Evolutionary conservation across 1,284 basidiomycete genomes (phyloP).

Genomic region (Flammula alnicola): DNA sequence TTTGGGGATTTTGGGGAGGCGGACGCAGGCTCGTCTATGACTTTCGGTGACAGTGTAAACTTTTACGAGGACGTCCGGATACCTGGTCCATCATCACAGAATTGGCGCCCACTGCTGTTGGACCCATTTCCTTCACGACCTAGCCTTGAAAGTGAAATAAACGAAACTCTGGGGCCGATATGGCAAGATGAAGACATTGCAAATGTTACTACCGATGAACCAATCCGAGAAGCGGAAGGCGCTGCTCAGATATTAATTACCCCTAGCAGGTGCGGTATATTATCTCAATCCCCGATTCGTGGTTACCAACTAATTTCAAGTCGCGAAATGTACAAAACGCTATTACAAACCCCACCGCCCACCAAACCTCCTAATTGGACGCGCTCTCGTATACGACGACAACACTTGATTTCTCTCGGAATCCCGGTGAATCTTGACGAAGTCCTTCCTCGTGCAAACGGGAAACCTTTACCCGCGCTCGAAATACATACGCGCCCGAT

Average conservation of each 20-base stretch:
- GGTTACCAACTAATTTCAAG: conserved; percentile 44
- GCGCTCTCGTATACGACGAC: conserved; percentile 83
- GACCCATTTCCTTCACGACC: conserved; percentile 64
- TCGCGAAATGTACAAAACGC: conserved; percentile 74
- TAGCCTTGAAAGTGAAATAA: conserved; percentile 64
- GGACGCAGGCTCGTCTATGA: conserved; percentile 39
- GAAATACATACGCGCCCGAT: conserved; percentile 83
- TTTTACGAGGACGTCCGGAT: conserved; percentile 47
- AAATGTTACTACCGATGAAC: conserved; percentile 67
- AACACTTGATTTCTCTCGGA: conserved; percentile 88
- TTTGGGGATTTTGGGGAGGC: conserved; percentile 87
- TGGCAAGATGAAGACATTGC: conserved; percentile 58
- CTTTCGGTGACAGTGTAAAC: conserved; percentile 45
- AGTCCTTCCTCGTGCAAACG: conserved; percentile 75
- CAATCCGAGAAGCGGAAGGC: conserved; percentile 80
- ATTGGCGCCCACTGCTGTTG: conserved; percentile 68
- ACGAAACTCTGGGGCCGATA: conserved; percentile 68
- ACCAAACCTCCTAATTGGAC: conserved; percentile 90
- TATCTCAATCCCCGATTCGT: conserved; percentile 15
- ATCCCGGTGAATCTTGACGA: conserved; percentile 94
- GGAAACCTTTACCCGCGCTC: conserved; percentile 76
- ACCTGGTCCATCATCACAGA: conserved; percentile 47
- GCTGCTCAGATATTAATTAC: conserved; percentile 77
- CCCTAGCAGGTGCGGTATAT: conserved; percentile 62
- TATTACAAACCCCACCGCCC: conserved; percentile 66